Base-by-base conservation (phyloP, 2,329 filamentous ascomycete species). In the Sclerotiophoma versabilis region DNA sequence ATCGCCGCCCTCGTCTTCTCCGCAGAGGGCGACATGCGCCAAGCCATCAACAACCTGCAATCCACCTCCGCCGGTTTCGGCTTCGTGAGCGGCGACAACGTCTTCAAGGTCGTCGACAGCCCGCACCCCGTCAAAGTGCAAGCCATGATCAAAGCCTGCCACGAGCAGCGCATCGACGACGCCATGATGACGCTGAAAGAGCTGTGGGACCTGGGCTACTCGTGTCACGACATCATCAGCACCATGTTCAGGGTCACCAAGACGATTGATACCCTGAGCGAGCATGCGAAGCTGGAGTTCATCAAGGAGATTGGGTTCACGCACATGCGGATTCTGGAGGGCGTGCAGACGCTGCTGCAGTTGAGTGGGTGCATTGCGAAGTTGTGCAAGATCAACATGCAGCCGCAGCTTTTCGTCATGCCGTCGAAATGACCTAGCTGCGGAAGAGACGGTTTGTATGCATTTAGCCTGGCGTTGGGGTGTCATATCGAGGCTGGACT, bases 241-340 rank as follows among this genome's bases (percentile, higher is more conserved):
- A 99, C 93, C 58, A 99, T 99, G 95, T 98, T 99, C 82, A 88
- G 89, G 70, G 95, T 99, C 56, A 98, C 95, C 38, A 99, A 98
- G 81, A 96, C 92, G 1, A 92, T 98, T 55, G 90, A 91, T 2
- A 92, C 89, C 1, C 80, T 99, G 51, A 95, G 92, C 63, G 95
- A 99, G 77, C 92, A 98, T 75, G 87, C 92, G 14, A 97, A 97
- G 80, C 81, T 99, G 58, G 93, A 98, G 73, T 99, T 98, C 67
- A 96, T 98, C 79, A 93, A 92, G 64, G 95, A 97, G 78, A 99
- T 99, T 76, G 95, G 95, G 47, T 98, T 98, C 76, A 96, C 95
- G 2, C 95, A 99, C 73, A 99, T 99, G 95, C 93, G 96, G 75
- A 93, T 99, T 50, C 80, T 99, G n/a, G 95, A 99, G 73, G 95